Evolutionary conservation across 257 asterid species (phyloP).

Genomic region (Fraxinus pennsylvanica): DNA sequence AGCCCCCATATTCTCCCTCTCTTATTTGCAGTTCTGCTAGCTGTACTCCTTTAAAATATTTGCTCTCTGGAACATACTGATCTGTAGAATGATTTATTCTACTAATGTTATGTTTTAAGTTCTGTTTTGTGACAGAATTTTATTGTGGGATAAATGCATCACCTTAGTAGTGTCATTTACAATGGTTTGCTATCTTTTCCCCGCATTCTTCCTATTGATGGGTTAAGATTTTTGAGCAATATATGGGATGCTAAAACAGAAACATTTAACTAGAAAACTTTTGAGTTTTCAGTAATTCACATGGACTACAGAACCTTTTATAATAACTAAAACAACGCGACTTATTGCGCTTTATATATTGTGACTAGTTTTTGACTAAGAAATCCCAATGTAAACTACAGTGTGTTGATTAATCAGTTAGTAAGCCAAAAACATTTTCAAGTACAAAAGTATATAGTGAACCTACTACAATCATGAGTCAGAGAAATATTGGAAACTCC

Average conservation of each 20-base stretch:
- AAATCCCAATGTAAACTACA: neutral
- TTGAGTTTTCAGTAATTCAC: neutral
- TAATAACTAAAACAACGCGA: neutral
- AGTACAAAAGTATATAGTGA: neutral
- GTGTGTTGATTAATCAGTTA: neutral
- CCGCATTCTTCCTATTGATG: neutral
- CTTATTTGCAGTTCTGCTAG: neutral
- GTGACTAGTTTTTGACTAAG: neutral
- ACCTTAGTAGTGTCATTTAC: neutral
- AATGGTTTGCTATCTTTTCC: neutral
- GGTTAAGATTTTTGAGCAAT: neutral
- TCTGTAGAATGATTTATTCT: neutral
- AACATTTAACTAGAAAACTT: neutral
- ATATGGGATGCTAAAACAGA: neutral
- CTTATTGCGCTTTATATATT: neutral
- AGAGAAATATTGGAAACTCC: neutral
- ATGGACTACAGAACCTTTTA: neutral
- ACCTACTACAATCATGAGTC: neutral
- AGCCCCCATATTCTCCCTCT: neutral
- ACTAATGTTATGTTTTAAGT: neutral
- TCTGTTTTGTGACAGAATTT: neutral
- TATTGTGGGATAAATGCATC: neutral
- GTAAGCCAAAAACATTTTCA: neutral
- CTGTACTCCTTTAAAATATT: neutral
- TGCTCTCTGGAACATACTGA: neutral